Evolutionary conservation across 768 basidiomycete genomes (phyloP), one percentile per base, ranked within the genome.

Genomic region (Lentinula edodes): DNA sequence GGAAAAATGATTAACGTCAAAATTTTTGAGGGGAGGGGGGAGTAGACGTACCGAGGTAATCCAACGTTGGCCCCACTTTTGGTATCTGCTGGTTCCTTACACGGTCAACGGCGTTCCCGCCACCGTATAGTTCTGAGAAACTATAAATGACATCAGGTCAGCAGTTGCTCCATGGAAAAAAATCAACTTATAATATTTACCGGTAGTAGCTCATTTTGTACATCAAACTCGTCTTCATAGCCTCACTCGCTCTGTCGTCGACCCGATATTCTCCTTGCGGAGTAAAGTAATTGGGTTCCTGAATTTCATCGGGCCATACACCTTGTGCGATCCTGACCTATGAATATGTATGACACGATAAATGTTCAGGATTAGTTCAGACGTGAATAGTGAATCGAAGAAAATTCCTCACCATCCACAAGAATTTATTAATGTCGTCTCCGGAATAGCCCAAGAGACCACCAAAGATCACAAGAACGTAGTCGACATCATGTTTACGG

Each of bases 131-230:
- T 66, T 97, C 94, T 56, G 84, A 76, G 78, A 95, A 98, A 57
- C 93, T 93, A 68, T 36, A 48, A 16, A 57, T 55, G 46, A 32
- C 32, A 56, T 61, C 52, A 62, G 53, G 45, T 12, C 39, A 41
- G 18, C 41, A 0, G 13, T 18, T n/a, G 38, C 51, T 23, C 43
- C 39, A 13, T 56, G 28, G 28, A 28, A 42, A 7, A 53, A 32
- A 38, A 45, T 4, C 39, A 18, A 51, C 61, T 2, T 2, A 59
- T 48, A 43, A 42, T 4, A 71, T 73, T 51, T 62, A 92, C 86
- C 95, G 85, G 71, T 96, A 98, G 73, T 96, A 98, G 15, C 90
- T 91, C 94, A 98, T 94, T 80, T 98, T 98, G 78, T 98, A 98
- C 96, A 99, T 97, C 75, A 99, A 77, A 69, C 93, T 92, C 70